Evolutionary conservation across 164 flowering plant genomes (phyloP).

Genomic region (Cinnamomum chago): DNA sequence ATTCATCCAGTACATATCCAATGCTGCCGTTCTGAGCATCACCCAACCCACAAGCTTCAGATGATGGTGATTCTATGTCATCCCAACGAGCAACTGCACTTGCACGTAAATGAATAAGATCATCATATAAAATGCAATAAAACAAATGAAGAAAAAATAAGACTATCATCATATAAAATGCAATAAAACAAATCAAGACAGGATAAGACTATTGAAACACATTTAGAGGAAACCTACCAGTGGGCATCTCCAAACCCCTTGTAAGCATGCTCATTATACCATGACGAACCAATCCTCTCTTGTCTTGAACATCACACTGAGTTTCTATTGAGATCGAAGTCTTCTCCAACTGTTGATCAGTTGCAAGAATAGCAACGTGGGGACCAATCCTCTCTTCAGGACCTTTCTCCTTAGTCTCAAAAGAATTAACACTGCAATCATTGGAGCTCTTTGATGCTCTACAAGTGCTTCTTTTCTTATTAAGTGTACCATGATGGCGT

Average conservation of each 20-base stretch:
- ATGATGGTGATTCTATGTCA: conserved; percentile 33
- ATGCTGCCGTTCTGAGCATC: conserved; percentile 28
- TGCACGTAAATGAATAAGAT: conserved; percentile 20
- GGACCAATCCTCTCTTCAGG: conserved; percentile 25
- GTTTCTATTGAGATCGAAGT: conserved; percentile 4
- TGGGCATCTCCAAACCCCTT: conserved; percentile 38
- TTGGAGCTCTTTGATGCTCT: conserved; percentile 3
- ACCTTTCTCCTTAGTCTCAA: conserved; percentile 17
- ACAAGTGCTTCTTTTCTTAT: conserved; percentile 15
- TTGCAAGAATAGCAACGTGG: conserved; percentile 27
- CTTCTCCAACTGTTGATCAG: conserved; percentile 21
- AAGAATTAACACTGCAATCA: conserved; percentile 5
- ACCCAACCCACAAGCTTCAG: conserved; percentile 13
- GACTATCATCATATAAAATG: not conserved
- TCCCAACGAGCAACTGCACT: conserved; percentile 82
- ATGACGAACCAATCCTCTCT: conserved; percentile 13
- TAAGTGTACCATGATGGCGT: conserved; percentile 13
- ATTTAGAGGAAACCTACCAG: conserved; percentile 31
- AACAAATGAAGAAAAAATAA: not conserved
- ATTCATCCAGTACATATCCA: conserved; percentile 81
- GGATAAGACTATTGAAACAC: no score
- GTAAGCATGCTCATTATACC: conserved; percentile 33
- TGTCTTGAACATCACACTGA: conserved; percentile 15
- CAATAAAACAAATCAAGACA: not conserved
- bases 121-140: not conserved